These are phyloP conservation scores for Neonectria faginata DNA, from an alignment of 2,329 filamentous ascomycete genomes.

Conservation along the genomic window DNA sequence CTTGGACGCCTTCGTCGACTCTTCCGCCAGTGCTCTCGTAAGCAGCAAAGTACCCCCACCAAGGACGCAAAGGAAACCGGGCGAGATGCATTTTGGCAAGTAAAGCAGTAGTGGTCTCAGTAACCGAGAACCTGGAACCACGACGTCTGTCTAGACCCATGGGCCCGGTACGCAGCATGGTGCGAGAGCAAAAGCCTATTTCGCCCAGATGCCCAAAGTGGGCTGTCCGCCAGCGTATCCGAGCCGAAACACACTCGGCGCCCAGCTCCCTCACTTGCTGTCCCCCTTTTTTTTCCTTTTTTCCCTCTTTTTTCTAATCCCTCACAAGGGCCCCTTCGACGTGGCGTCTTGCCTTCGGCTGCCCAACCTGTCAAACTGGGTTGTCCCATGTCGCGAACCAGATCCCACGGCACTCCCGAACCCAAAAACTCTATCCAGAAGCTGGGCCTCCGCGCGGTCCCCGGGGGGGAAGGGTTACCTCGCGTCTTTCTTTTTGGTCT, in stretches of 20 bases:
- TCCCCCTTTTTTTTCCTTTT: neutral
- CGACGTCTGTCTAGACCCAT: neutral
- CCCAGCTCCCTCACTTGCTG: constrained; percentile 4
- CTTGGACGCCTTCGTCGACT: neutral
- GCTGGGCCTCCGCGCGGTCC: constrained; percentile 8
- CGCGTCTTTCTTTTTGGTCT: neutral
- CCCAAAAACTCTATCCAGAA: constrained; percentile 28
- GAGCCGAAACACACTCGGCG: constrained; percentile 1
- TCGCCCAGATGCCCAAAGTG: neutral
- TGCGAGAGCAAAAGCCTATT: constrained; percentile 11
- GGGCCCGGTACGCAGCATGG: neutral
- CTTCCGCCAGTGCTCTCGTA: neutral
- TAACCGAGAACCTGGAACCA: neutral
- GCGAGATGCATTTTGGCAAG: neutral
- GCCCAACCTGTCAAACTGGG: constrained; percentile 33
- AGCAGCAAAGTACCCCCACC: neutral
- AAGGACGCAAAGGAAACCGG: neutral
- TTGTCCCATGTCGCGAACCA: neutral
- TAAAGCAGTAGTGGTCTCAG: neutral
- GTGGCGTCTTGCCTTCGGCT: constrained; percentile 42
- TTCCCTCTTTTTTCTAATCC: neutral
- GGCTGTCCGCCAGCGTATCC: neutral
- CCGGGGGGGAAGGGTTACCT: neutral
- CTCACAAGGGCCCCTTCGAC: constrained; percentile 4
- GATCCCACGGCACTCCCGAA: constrained; percentile 20